A percentile compares a stretch with the other conserved stretches of the same genome.
Evolutionary conservation across 495 filamentous ascomycete species (phyloP).

Genomic region (Podospora appendiculata): DNA sequence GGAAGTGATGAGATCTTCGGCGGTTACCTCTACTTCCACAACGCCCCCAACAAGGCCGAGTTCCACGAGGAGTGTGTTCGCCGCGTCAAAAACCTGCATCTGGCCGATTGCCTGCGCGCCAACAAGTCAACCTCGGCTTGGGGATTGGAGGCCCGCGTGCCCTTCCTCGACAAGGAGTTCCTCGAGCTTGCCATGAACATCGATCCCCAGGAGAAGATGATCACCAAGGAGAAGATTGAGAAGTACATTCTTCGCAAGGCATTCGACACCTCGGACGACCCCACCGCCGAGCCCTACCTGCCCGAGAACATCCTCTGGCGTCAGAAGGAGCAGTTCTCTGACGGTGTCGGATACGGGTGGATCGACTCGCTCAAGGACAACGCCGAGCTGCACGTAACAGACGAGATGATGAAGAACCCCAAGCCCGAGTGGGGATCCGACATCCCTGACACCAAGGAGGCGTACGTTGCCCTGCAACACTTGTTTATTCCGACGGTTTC

Average conservation of each 20-base stretch:
- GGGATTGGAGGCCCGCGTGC: constrained; percentile 96
- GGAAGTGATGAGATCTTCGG: constrained; percentile 97
- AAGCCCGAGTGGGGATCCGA: constrained; percentile 91
- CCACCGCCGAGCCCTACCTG: constrained; percentile 70
- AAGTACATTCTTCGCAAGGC: constrained; percentile 97
- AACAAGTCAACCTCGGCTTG: constrained; percentile 99
- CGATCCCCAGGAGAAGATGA: constrained; percentile 92
- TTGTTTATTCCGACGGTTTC: neutral
- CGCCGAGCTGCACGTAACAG: constrained; percentile 78
- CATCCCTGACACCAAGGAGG: constrained; percentile 92
- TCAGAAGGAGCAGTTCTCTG: constrained; percentile 98
- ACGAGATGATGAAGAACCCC: constrained; percentile 95
- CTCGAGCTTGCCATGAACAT: constrained; percentile 85
- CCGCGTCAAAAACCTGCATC: constrained; percentile 89
- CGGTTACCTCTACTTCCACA: constrained; percentile 97
- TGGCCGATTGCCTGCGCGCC: constrained; percentile 89
- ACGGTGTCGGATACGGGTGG: constrained; percentile 98
- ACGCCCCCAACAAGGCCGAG: constrained; percentile 77
- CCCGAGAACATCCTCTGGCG: constrained; percentile 93
- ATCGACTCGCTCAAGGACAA: constrained; percentile 94
- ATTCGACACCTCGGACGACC: constrained; percentile 86
- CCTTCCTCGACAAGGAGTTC: constrained; percentile 96
- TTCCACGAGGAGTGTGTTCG: constrained; percentile 92
- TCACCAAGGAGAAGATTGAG: constrained; percentile 82
- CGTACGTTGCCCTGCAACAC: constrained; percentile 43